Conservation (phyloP, 176 grass and related monocot species). For the bread wheat (Triticum aestivum) region DNA sequence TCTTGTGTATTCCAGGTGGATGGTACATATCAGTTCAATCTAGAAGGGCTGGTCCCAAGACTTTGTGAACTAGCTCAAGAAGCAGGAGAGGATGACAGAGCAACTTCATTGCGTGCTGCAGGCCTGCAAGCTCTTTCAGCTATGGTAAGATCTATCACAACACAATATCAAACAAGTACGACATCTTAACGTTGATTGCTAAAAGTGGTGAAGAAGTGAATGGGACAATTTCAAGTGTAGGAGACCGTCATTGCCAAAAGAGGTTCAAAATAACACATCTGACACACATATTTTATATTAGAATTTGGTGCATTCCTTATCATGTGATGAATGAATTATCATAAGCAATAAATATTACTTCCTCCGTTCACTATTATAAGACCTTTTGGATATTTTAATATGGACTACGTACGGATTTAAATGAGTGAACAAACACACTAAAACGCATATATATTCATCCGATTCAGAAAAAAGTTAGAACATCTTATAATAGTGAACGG, state of each 20-base stretch:
- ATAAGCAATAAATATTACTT: constrained; percentile 6
- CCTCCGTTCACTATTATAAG: too few species aligned
- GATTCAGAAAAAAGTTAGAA: too few species aligned
- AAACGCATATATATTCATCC: too few species aligned
- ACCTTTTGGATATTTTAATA: too few species aligned
- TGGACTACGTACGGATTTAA: too few species aligned
- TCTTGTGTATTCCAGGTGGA: constrained; percentile 71
- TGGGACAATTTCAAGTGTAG: not conserved
- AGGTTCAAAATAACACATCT: constrained; percentile 4
- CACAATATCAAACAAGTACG: constrained; percentile 11
- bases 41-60: constrained; percentile 86
- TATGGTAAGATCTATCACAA: constrained; percentile 54
- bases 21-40: constrained; percentile 97
- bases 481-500: too few species aligned
- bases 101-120: constrained; percentile 46
- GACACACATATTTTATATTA: not conserved
- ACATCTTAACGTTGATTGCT: not conserved
- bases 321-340: not conserved
- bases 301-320: constrained; percentile 29
- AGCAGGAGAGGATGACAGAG: constrained; percentile 68
- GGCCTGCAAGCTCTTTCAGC: constrained; percentile 85
- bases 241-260: not conserved
- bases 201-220: constrained; percentile 3
- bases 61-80: constrained; percentile 90
- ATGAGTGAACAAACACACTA: too few species aligned